Evolutionary conservation across 805 yeast genomes (phyloP), one percentile per base, ranked within the genome.

Genomic region (Myxozyma udenii): DNA sequence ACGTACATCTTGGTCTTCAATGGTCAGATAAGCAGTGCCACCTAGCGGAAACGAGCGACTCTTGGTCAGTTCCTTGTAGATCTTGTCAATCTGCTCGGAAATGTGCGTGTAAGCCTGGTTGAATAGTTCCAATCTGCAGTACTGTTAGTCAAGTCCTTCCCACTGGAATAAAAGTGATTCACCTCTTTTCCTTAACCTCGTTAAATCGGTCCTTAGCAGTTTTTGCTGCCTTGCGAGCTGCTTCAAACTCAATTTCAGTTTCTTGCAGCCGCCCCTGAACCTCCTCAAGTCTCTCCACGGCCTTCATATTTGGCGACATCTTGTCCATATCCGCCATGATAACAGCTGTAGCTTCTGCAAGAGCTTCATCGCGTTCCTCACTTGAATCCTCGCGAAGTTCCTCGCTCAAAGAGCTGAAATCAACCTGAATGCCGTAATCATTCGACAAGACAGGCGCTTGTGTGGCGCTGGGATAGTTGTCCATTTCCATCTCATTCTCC

Each of bases 21-120:
- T 69, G 0, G 91, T 84, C 51, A 93, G 73, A 56, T 87, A 84
- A 0, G 98, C 98, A n/a, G 93, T 83, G 1, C 98, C 98, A 39
- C 97, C 97, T 25, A 85, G 74, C 1, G 95, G 84, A 28, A 87
- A 79, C 0, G 83, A 78, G 3, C 76, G 69, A 0, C 85, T 78
- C 58, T 79, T 83, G 0, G 97, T 93, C 45, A 93, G 74, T 62
- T 90, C 97, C 64, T 89, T 84, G 68, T 91, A 93, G 7, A 88
- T 82, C 0, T 72, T 69, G 65, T 87, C 95, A 58, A 93, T 84
- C 50, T 78, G 76, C 1, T 73, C 74, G 3, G 91, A 79, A 28
- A 91, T 83, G 62, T 85, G 88, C n/a, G 78, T 76, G 62, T 84
- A 89, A 0, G 95, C 91, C 36, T 74, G 73, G 68, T 78, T 81